Conservation (phyloP, 306 rosid species). For the Quercus mongolica region DNA sequence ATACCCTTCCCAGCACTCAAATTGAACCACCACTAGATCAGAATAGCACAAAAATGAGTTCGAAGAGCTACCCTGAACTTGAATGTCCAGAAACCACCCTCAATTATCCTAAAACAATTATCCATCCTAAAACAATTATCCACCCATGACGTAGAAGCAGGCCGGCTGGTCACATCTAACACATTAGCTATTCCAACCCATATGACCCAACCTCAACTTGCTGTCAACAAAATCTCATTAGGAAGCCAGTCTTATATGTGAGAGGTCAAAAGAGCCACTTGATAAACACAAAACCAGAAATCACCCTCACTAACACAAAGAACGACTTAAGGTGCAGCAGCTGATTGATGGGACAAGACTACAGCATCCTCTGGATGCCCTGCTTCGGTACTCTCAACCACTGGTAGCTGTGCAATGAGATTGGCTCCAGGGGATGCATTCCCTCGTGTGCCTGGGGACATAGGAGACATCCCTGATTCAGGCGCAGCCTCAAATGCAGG, state of each 20-base stretch:
- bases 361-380: constrained; percentile 30
- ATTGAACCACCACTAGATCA: constrained; percentile 1
- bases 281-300: constrained; percentile 14
- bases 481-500: constrained; percentile 36
- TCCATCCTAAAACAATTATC: neutral
- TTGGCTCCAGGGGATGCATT: constrained; percentile 24
- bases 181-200: neutral
- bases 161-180: constrained; percentile 8
- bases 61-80: neutral
- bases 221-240: constrained; percentile 17
- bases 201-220: constrained; percentile 6
- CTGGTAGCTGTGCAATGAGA: constrained; percentile 31
- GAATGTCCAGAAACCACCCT: constrained; percentile 9
- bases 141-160: constrained; percentile 10
- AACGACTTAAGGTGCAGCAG: constrained; percentile 20
- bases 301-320: constrained; percentile 17
- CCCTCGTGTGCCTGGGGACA: constrained; percentile 33
- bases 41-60: constrained; percentile 2
- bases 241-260: constrained; percentile 22
- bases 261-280: constrained; percentile 26
- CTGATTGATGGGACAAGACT: constrained; percentile 27
- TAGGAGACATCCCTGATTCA: constrained; percentile 31
- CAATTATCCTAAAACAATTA: constrained; percentile 6
- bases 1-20: constrained; percentile 15
- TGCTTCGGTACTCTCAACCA: constrained; percentile 22